Base-by-base conservation (phyloP, 345 rosid species). In the Pelargonium nanum region DNA sequence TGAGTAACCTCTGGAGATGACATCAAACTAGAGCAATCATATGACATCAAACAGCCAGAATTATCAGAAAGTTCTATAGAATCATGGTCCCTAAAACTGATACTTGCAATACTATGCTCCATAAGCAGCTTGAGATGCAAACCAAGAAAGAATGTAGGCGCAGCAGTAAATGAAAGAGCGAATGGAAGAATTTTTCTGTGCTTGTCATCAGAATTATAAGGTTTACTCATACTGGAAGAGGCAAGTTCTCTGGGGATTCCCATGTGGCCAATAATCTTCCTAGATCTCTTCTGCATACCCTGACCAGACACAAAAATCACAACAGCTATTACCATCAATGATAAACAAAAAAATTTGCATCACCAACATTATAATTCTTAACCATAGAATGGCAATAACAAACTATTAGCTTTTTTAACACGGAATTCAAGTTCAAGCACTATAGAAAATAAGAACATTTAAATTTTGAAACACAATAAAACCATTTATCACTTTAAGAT, bases 81-180 rank as follows among this genome's bases (percentile, higher is more conserved):
- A 65, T 72, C 71, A 61, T 69, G 83, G 56, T 82, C 80, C 56
- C 9, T 55, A 53, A 76, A 66, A 73, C 57, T 68, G 48, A 72
- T 59, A 34, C 24, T 58, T 57, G 67, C 64, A 53, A 61, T 55
- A 21, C 73, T 71, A 65, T 69, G 77, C 40, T 84, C 83, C 81
- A 80, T 80, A 54, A 84, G 84, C 77, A 86, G 74, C 78, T 80
- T 75, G 63, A 86, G 79, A 77, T 81, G 90, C 82, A 81, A 77
- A 63, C 80, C 63, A 19, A 83, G 62, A 67, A 83, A 83, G 58
- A 75, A 78, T 55, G 85, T 66, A 40, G 92, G 82, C 22, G 88
- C 83, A 45, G 81, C 84, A 59, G 80, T 56, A 71, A 81, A 74
- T 72, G 86, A 74, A 60, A 78, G 82, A 1, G 83, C 68, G 72